Conservation (phyloP, 495 filamentous ascomycete species). For the Xylaria telfairii region DNA sequence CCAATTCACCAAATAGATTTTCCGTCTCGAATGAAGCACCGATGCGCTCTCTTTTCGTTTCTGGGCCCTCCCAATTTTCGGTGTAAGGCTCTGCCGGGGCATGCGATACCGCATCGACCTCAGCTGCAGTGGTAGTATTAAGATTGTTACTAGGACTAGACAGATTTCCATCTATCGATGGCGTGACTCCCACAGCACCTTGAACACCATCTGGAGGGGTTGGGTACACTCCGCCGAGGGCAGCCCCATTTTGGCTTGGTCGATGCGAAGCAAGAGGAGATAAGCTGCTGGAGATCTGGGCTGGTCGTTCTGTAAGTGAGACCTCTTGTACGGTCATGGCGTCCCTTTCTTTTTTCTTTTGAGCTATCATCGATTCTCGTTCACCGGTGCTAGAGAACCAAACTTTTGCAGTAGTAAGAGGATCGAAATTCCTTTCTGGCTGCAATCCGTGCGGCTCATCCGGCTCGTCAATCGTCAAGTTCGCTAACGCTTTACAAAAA, state of each 20-base stretch:
- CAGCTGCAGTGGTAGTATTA: constrained; percentile 27
- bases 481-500: constrained; percentile 50
- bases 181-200: constrained; percentile 49
- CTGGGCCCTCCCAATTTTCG: constrained; percentile 44
- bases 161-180: constrained; percentile 55
- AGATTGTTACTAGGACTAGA: constrained; percentile 55
- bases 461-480: constrained; percentile 31
- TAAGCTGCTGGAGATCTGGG: constrained; percentile 42
- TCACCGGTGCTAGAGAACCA: constrained; percentile 65
- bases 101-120: constrained; percentile 37
- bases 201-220: constrained; percentile 82
- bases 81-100: constrained; percentile 34
- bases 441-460: constrained; percentile 28
- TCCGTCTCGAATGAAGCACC: constrained; percentile 56
- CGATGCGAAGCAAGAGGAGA: constrained; percentile 54
- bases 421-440: constrained; percentile 55
- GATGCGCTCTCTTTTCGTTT: constrained; percentile 44
- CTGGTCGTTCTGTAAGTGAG: constrained; percentile 44
- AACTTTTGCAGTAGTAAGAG: constrained; percentile 68
- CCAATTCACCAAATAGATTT: constrained; percentile 73
- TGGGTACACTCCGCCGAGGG: constrained; percentile 76
- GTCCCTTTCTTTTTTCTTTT: constrained; percentile 61
- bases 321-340: constrained; percentile 52
- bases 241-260: constrained; percentile 56
- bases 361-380: constrained; percentile 51